Percentiles rank a stretch among this genome's conserved stretches.
Conservation (phyloP, 305 asterid genomes). For the Fraxinus sp. region DNA sequence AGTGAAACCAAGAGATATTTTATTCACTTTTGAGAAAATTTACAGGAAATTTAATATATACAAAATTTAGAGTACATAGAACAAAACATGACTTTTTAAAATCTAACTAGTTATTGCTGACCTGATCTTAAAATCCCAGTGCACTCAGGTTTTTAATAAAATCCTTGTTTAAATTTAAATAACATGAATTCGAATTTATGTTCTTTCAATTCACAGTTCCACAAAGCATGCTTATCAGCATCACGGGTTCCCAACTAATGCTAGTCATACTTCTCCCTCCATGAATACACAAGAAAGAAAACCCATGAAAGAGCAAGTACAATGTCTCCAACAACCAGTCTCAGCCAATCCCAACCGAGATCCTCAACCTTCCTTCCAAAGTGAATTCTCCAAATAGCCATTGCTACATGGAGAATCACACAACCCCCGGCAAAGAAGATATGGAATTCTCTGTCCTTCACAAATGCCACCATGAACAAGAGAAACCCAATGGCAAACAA, state of each 20-base stretch:
- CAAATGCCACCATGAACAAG: background rate
- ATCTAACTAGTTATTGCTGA: background rate
- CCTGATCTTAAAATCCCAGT: background rate
- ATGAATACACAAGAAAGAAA: background rate
- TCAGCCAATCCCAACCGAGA: background rate
- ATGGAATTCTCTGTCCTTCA: background rate
- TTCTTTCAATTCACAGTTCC: background rate
- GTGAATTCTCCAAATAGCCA: background rate
- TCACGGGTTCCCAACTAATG: background rate
- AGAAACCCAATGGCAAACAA: background rate
- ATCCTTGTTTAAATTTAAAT: background rate
- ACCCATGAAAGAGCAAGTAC: background rate
- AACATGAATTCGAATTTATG: background rate
- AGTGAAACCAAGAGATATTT: background rate
- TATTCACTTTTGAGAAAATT: background rate
- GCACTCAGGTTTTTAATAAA: background rate
- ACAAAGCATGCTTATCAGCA: background rate
- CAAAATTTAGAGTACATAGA: background rate
- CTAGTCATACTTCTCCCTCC: background rate
- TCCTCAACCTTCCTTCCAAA: background rate
- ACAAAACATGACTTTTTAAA: background rate
- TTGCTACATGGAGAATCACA: background rate
- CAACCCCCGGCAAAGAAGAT: background rate
- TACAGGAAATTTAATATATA: background rate
- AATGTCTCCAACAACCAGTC: background rate